A percentile compares a stretch with the other conserved stretches of the same genome.
Conservation (phyloP, 441 rosid genomes). For the Jatropha multifida region DNA sequence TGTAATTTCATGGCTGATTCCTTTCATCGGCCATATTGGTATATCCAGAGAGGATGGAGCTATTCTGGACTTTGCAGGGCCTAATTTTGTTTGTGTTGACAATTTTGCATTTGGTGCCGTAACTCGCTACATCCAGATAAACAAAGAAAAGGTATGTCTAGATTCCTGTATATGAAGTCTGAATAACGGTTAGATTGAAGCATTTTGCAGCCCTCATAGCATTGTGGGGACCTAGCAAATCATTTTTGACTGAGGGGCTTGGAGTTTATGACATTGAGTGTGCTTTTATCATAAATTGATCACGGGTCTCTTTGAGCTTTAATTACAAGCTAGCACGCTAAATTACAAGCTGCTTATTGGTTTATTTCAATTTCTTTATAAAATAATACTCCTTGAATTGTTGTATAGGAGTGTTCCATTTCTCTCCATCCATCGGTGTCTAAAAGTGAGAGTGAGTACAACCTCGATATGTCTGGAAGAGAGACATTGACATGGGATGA, state of each 20-base stretch:
- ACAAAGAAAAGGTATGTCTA: constrained; percentile 55
- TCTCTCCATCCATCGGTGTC: constrained; percentile 33
- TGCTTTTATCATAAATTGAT: neutral
- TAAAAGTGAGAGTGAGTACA: constrained; percentile 45
- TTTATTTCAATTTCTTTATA: constrained; percentile 10
- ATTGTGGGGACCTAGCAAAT: neutral
- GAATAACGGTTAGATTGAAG: neutral
- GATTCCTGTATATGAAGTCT: neutral
- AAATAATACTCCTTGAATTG: constrained; percentile 12
- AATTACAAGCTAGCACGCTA: no score
- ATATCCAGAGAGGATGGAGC: constrained; percentile 85
- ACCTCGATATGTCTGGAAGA: constrained; percentile 46
- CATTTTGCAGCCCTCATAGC: neutral
- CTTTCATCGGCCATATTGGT: constrained; percentile 91
- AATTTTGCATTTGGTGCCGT: constrained; percentile 75
- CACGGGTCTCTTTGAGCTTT: neutral
- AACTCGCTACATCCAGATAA: constrained; percentile 75
- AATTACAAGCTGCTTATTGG: neutral
- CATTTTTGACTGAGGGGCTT: neutral
- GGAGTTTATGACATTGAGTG: neutral
- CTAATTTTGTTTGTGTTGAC: constrained; percentile 67
- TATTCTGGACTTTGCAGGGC: constrained; percentile 70
- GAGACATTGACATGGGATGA: constrained; percentile 69
- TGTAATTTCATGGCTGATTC: constrained; percentile 89
- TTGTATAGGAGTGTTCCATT: constrained; percentile 42